A percentile compares a stretch with the other conserved stretches of the same genome.
Conservation (phyloP, 2,329 filamentous ascomycete species). For the Penicillium brasilianum region DNA sequence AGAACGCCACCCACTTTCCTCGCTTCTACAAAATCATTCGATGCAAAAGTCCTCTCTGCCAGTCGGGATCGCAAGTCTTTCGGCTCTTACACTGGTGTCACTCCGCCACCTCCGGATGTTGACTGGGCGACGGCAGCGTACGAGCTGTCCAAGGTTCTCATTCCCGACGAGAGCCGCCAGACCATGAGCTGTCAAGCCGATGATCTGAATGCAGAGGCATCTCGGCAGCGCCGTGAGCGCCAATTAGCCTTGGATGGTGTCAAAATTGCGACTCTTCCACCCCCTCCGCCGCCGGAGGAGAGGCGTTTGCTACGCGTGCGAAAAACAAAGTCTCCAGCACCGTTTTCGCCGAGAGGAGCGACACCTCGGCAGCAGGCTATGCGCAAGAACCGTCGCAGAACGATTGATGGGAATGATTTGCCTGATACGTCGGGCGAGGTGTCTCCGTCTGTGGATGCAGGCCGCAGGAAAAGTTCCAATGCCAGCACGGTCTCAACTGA, state of each 20-base stretch:
- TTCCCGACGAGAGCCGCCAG: constrained; percentile 73
- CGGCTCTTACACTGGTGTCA: constrained; percentile 50
- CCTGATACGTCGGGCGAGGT: constrained; percentile 39
- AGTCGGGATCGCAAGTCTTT: constrained; percentile 54
- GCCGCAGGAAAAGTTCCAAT: constrained; percentile 36
- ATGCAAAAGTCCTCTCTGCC: constrained; percentile 74
- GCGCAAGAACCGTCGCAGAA: constrained; percentile 63
- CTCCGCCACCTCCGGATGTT: constrained; percentile 78
- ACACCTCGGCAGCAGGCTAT: constrained; percentile 58
- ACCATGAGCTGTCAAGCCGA: constrained; percentile 77
- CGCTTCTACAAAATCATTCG: constrained; percentile 85
- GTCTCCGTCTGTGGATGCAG: constrained; percentile 30
- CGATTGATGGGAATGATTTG: constrained; percentile 60
- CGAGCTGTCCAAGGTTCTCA: constrained; percentile 80
- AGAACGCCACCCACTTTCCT: constrained; percentile 73
- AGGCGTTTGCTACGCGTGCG: constrained; percentile 74
- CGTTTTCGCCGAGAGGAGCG: constrained; percentile 59
- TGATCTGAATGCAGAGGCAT: constrained; percentile 75
- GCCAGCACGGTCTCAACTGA: constrained; percentile 23
- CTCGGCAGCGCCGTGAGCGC: constrained; percentile 67
- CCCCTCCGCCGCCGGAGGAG: constrained; percentile 44
- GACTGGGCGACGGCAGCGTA: constrained; percentile 84
- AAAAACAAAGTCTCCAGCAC: constrained; percentile 56
- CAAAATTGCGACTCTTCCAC: constrained; percentile 33
- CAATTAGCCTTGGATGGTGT: constrained; percentile 58